A percentile compares a stretch with the other conserved stretches of the same genome.
These are phyloP conservation scores for Oryza officinalis DNA, from an alignment of 176 grass and related monocot genomes.

Conservation along the genomic window DNA sequence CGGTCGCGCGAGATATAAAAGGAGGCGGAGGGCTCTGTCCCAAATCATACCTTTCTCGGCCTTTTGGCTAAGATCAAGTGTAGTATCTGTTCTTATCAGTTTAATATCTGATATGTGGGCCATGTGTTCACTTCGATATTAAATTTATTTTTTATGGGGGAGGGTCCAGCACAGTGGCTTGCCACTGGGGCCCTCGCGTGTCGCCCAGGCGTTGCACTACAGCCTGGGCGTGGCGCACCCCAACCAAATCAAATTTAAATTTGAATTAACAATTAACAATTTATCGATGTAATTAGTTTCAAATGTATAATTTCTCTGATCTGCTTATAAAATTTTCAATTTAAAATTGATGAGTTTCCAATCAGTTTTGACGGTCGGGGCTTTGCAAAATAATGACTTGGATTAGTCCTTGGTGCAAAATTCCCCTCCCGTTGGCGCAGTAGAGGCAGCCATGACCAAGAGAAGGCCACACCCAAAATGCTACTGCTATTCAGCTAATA, in stretches of 20 bases:
- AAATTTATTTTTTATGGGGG: conserved; percentile 58
- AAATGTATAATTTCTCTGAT: too few species aligned
- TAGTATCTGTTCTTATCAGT: conserved; percentile 85
- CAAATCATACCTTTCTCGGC: conserved; percentile 60
- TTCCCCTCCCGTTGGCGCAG: too few species aligned
- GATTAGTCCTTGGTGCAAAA: too few species aligned
- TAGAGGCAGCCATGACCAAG: too few species aligned
- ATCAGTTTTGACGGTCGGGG: too few species aligned
- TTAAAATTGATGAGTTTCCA: too few species aligned
- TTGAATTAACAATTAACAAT: not conserved
- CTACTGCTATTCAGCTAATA: too few species aligned
- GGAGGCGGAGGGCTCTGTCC: not conserved
- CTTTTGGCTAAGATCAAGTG: conserved; percentile 81
- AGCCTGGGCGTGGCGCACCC: not conserved
- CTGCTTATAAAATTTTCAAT: too few species aligned
- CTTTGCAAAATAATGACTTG: too few species aligned
- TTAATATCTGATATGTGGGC: conserved; percentile 87
- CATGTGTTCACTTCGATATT: conserved; percentile 56
- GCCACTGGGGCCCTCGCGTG: not conserved
- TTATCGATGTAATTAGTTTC: too few species aligned
- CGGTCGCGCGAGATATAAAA: not conserved
- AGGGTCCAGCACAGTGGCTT: too few species aligned
- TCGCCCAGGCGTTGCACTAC: not conserved
- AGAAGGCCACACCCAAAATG: not conserved
- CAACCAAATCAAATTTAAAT: not conserved